A percentile compares a stretch with the other conserved stretches of the same genome.
These are phyloP conservation scores for Benincasa hispida DNA, from an alignment of 306 rosid genomes.

Conservation along the genomic window DNA sequence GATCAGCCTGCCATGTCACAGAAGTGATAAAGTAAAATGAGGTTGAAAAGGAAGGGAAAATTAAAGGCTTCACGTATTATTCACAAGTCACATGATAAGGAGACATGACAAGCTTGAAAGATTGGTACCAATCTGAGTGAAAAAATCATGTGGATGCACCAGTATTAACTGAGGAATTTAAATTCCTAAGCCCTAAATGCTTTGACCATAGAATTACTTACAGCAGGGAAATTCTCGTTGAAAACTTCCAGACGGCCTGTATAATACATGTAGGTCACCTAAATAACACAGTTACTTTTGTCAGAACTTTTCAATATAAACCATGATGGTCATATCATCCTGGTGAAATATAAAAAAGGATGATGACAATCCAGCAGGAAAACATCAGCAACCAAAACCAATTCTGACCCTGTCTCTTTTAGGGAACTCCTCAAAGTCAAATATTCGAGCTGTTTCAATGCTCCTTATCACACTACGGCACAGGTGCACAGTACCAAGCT, in stretches of 20 bases:
- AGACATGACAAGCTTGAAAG: background rate
- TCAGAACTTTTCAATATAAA: slow-evolving; percentile 22
- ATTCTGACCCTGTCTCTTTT: slow-evolving; percentile 81
- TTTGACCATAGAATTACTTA: slow-evolving; percentile 33
- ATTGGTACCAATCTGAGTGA: background rate
- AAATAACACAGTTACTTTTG: slow-evolving; percentile 11
- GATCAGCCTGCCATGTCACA: slow-evolving; percentile 71
- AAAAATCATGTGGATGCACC: background rate
- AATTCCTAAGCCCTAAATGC: background rate
- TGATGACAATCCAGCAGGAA: background rate
- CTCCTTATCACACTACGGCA: slow-evolving; percentile 97
- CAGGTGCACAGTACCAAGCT: slow-evolving; percentile 96
- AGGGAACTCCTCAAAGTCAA: slow-evolving; percentile 97
- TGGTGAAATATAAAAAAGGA: background rate
- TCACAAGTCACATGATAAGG: background rate
- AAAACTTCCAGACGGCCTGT: slow-evolving; percentile 98
- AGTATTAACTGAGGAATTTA: background rate
- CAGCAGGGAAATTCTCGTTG: slow-evolving; percentile 88
- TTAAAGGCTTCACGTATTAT: background rate
- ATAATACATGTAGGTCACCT: slow-evolving; percentile 97
- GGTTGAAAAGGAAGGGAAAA: background rate
- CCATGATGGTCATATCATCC: background rate
- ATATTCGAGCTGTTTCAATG: slow-evolving; percentile 89
- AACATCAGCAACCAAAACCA: slow-evolving; percentile 1
- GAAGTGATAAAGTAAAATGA: slow-evolving; percentile 10